Conservation (phyloP, 2,329 filamentous ascomycete genomes). For the Dendrostoma leiphaemia region DNA sequence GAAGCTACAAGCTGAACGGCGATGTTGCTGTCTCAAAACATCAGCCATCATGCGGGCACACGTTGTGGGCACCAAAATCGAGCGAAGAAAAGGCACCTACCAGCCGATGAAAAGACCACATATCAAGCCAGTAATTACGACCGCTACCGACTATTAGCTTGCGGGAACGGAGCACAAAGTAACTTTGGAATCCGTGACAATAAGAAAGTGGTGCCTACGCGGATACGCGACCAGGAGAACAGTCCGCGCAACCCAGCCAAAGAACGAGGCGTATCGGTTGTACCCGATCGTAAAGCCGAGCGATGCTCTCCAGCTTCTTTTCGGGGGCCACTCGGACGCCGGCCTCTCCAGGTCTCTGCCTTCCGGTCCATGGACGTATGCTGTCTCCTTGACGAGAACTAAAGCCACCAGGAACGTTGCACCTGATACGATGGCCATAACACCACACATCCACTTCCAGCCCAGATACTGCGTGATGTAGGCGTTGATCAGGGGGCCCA, state of each 20-base stretch:
- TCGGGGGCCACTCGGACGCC: neutral
- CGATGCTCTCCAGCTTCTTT: neutral
- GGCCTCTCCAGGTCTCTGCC: neutral
- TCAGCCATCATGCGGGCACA: neutral
- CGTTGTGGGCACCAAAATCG: neutral
- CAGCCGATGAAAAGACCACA: slow-evolving; percentile 5
- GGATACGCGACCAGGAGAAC: neutral
- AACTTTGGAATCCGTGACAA: too few species aligned
- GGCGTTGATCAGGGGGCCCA: slow-evolving; percentile 2
- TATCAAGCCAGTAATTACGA: neutral
- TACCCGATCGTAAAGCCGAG: neutral
- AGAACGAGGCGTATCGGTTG: slow-evolving; percentile 1
- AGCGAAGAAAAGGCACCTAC: neutral
- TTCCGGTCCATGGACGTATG: neutral
- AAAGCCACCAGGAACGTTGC: neutral
- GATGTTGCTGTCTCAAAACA: slow-evolving; percentile 2
- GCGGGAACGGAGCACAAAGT: too few species aligned
- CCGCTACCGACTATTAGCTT: too few species aligned
- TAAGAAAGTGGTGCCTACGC: too few species aligned
- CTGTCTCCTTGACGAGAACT: slow-evolving; percentile 5
- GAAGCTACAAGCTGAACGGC: neutral
- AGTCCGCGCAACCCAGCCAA: neutral
- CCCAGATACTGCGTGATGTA: slow-evolving; percentile 6
- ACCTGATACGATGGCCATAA: neutral
- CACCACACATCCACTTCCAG: slow-evolving; percentile 3